Evolutionary conservation across 2,329 filamentous ascomycete species (phyloP).

Genomic region (Incumbomyces delicatus): DNA sequence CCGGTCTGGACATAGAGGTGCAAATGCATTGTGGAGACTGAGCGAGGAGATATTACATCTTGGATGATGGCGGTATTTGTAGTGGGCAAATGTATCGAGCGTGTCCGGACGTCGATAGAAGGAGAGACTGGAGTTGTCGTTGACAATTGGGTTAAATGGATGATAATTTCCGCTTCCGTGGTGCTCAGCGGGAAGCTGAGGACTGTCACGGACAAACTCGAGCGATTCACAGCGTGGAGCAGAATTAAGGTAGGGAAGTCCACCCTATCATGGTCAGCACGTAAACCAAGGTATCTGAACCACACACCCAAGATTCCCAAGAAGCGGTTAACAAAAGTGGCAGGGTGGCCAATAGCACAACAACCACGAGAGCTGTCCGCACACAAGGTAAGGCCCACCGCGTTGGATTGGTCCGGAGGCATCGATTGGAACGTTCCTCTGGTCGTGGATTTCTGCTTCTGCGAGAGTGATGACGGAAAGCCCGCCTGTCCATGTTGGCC

Average conservation of each 20-base stretch:
- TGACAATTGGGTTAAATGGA: constrained; percentile 18
- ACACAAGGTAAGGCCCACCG: too few relatives aligned
- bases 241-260: background rate
- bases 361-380: too few relatives aligned
- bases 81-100: constrained; percentile 32
- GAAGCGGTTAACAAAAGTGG: too few relatives aligned
- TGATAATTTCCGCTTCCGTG: background rate
- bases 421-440: too few relatives aligned
- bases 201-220: background rate
- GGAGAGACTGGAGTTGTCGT: constrained; percentile 15
- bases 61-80: constrained; percentile 32
- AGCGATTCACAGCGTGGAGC: background rate
- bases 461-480: too few relatives aligned
- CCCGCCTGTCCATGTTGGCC: too few relatives aligned
- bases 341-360: too few relatives aligned
- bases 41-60: constrained; percentile 37
- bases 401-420: too few relatives aligned
- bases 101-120: constrained; percentile 22
- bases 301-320: too few relatives aligned
- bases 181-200: background rate
- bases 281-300: too few relatives aligned
- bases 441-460: too few relatives aligned
- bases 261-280: too few relatives aligned
- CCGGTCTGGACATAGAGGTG: constrained; percentile 29
- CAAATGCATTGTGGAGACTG: constrained; percentile 32